Conservation (phyloP, 2,329 filamentous ascomycete species). For the Arthrobotrys entomopaga region DNA sequence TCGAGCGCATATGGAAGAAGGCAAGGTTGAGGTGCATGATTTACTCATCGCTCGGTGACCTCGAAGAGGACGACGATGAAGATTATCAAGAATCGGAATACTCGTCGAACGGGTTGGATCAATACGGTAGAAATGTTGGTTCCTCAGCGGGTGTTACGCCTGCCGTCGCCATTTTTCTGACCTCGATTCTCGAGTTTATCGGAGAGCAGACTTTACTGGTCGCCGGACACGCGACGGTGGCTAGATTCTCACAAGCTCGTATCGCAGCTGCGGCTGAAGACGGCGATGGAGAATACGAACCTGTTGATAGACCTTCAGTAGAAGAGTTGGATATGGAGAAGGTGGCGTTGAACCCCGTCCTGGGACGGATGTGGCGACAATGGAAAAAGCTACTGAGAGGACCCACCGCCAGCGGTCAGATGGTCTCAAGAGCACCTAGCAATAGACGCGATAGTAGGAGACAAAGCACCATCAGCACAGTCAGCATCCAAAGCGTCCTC, state of each 20-base stretch:
- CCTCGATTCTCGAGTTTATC: conserved; percentile 91
- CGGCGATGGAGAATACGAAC: conserved; percentile 67
- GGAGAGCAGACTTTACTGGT: conserved; percentile 90
- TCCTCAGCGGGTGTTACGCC: conserved; percentile 75
- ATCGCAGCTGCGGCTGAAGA: conserved; percentile 65
- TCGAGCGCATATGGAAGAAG: conserved; percentile 94
- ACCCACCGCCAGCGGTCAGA: conserved; percentile 44
- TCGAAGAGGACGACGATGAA: conserved; percentile 98
- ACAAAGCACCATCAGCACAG: conserved; percentile 48
- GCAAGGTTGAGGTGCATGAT: conserved; percentile 96
- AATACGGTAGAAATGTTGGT: conserved; percentile 58
- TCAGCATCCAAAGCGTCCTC: conserved; percentile 49
- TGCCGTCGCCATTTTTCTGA: conserved; percentile 93
- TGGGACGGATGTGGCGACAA: conserved; percentile 90
- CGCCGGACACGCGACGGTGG: conserved; percentile 83
- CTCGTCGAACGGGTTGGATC: conserved; percentile 70
- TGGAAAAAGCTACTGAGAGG: conserved; percentile 86
- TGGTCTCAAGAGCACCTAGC: conserved; percentile 47
- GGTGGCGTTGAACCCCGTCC: conserved; percentile 84
- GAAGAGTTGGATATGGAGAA: conserved; percentile 93
- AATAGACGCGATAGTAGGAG: conserved; percentile 47
- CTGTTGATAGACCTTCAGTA: conserved; percentile 77
- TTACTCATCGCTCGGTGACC: conserved; percentile 92
- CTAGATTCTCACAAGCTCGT: conserved; percentile 70
- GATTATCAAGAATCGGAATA: conserved; percentile 83